Base-by-base conservation (phyloP, 805 yeast genomes). In the Tetrapisispora phaffii region DNA sequence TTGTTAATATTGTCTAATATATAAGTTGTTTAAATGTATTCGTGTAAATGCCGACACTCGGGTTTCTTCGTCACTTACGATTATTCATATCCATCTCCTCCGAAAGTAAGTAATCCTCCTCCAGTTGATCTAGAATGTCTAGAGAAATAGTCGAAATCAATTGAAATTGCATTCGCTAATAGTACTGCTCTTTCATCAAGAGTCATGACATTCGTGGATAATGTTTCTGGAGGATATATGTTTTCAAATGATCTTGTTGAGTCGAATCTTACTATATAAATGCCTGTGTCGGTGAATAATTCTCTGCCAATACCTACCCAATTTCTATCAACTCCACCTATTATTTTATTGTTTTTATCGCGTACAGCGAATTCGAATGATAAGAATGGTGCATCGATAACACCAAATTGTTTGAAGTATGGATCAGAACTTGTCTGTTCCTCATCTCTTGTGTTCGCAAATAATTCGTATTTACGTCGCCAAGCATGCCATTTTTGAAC, bases 281-380 rank as follows among this genome's bases (percentile, higher is more conserved):
- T 89, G 50, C 97, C 97, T 0, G 96, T 85, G 63, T 93, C 97
- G 0, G 97, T 89, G 58, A 90, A 82, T 56, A 89, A 65, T 60
- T 93, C 98, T 56, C 97, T 74, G 2, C 94, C 95, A 35, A 93
- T 67, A 0, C 98, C 98, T 6, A 85, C 95, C 93, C 96, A 93
- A 63, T 88, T 88, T 55, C 97, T 74, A 62, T 87, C 93, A 1
- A 93, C 90, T 1, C 84, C 71, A 0, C 83, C 96, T 45, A 83
- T 66, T 0, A 84, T 75, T 15, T 71, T 66, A 0, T 80, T 81
- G 1, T 68, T 43, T 34, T 71, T 79, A 59, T 87, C 78, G 31
- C 54, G 57, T 2, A 87, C 83, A 0, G 94, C 89, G 63, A 93
- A 93, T 46, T 83, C 85, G 71, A 88, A 90, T 10, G 95, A 74